These are phyloP conservation scores for Gaertneriomyces sp. DNA, from an alignment of 192 early-diverging fungal species.

Conservation along the genomic window DNA sequence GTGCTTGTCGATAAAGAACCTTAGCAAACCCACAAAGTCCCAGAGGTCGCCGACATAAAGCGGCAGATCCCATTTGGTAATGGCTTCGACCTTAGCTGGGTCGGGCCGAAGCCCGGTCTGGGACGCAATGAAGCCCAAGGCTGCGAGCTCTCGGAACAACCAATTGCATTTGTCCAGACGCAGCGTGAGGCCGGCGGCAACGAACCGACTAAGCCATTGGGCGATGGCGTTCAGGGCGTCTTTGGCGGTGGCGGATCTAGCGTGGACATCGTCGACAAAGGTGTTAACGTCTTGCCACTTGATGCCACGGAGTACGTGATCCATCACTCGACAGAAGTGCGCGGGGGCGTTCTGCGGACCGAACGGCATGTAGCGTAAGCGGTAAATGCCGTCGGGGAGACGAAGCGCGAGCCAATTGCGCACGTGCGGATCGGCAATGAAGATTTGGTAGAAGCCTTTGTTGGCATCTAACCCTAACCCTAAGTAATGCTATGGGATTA, in stretches of 20 bases:
- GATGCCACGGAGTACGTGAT: conserved; percentile 27
- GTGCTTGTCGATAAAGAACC: conserved; percentile 1
- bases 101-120: conserved; percentile 26
- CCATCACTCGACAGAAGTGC: conserved; percentile 38
- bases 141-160: conserved; percentile 12
- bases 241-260: conserved; percentile 1
- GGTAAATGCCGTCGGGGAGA: conserved; percentile 13
- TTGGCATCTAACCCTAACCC: no score
- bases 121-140: conserved; percentile 30
- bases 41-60: not conserved
- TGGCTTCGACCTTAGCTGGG: conserved; percentile 20
- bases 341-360: conserved; percentile 60
- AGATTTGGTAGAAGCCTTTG: conserved; percentile 17
- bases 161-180: conserved; percentile 43
- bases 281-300: not conserved
- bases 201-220: conserved; percentile 22
- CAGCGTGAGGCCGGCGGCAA: conserved; percentile 19
- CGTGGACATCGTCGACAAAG: conserved; percentile 19
- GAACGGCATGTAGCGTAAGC: conserved; percentile 59
- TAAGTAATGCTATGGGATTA: no score
- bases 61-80: conserved; percentile 29
- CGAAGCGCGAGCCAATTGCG: conserved; percentile 6
- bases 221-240: no score
- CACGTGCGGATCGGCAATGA: not conserved
- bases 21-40: not conserved